Base-by-base conservation (phyloP, 1,284 basidiomycete genomes). In the Naganishia cerealis region DNA sequence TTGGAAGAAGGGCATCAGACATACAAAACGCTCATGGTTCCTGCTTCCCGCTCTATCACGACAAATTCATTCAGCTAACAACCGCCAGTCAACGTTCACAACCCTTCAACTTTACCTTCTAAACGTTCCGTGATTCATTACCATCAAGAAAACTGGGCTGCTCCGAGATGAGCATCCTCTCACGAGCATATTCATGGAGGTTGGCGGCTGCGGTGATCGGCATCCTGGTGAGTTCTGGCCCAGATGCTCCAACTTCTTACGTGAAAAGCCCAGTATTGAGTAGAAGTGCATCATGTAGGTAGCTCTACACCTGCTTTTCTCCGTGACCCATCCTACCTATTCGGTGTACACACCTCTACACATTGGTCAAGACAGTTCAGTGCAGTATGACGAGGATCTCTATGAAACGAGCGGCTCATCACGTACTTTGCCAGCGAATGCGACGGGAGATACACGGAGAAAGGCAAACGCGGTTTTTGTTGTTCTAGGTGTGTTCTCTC, bases 401-500 rank as follows among this genome's bases (percentile, higher is more conserved):
- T 57, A 65, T 4, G 48, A 61, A 18, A 48, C 59, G 52, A 59
- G 55, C 33, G 71, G 74, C 4, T 74, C 75, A 3, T 70, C 70
- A 2, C 72, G 72, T 8, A 67, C 73, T 1, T 66, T 76, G 2
- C 78, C 78, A 26, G 67, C 65, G 2, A 73, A 75, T 55, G 39
- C 54, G 2, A 72, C 72, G 12, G 70, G 71, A 40, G 66, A 75
- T 21, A 71, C 72, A 9, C 73, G 78, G 50, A 68, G 78, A 18
- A 89, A 86, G 76, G 92, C 90, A 6, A 93, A 92, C 76, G 92
- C 92, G 24, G 87, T 87, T 3, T 90, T 94, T 75, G 91, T 94
- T 50, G 85, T 94, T 68, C 85, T 95, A 53, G 78, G 77, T 78
- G 59, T 70, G 76, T 21, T 7, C 18, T 42, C 24, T 15, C 6